Evolutionary conservation across 2,329 filamentous ascomycete genomes (phyloP), one percentile per base, ranked within the genome.

Genomic region (Sclerotinia nivalis): DNA sequence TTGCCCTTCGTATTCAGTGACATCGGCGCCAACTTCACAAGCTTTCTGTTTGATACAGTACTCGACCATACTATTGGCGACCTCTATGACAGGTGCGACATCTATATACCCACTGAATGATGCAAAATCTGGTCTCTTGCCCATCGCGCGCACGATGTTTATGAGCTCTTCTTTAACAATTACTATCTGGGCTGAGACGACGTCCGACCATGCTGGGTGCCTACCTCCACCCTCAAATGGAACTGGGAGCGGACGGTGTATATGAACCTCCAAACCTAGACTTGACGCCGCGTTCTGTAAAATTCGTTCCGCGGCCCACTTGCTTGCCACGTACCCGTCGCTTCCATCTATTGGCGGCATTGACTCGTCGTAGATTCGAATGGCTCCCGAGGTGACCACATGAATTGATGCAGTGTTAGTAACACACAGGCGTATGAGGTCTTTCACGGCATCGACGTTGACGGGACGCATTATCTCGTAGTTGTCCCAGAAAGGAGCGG

Each of bases 251-350:
- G 43, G 43, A 12, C 79, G 76, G 69, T 81, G 78, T 31, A 81
- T 76, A 3, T 54, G 70, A 0, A 80, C 73, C 0, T 74, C 74
- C 13, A 78, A 34, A 1, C 72, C 73, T 1, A 68, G 56, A 2
- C 62, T 49, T 10, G 59, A 37, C 25, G 55, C 62, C 1, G 73
- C 69, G 2, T 75, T 73, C 72, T 80, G 79, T 0, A 82, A 75
- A 54, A 77, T 72, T 0, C 66, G 43, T 72, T 82, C 81, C 62
- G 74, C 75, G 0, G 74, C 79, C 80, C 80, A 81, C 68, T 80
- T 80, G 0, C 76, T 71, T 0, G 79, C 74, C 3, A 74, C 66
- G 61, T 82, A 82, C 8, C 81, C 81, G 28, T 80, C 72, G 20
- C 73, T 55, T 4, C 76, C 76, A 60, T 77, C 72, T 15, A 10